phyloP scores from a whole-genome alignment of 2,329 filamentous ascomycete species.

The Alternaria brassicicola region DNA sequence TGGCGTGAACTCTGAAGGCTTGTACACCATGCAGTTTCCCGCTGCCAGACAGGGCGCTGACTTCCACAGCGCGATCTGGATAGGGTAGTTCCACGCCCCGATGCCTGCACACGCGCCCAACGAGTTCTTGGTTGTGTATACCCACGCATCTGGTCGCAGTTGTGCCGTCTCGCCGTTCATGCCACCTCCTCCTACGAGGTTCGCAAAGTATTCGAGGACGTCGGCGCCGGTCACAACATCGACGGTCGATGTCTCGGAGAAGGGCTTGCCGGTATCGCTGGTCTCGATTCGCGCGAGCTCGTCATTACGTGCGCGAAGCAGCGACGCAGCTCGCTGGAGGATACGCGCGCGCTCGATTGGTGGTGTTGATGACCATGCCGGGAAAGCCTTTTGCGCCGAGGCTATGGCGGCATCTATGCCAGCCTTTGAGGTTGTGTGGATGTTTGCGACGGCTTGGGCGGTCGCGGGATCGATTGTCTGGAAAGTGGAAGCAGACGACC shows the following conservation, averaged over 20 bases:
- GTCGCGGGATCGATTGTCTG: constrained; percentile 76
- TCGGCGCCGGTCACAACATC: constrained; percentile 84
- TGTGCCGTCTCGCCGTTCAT: constrained; percentile 80
- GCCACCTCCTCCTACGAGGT: constrained; percentile 76
- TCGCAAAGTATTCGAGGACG: constrained; percentile 85
- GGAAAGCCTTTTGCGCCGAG: constrained; percentile 74
- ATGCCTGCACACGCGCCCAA: constrained; percentile 86
- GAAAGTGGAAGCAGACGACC: constrained; percentile 68
- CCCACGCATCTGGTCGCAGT: constrained; percentile 76
- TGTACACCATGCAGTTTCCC: constrained; percentile 90
- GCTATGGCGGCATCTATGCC: constrained; percentile 75
- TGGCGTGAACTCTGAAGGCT: constrained; percentile 85
- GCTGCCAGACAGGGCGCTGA: constrained; percentile 83
- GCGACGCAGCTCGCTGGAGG: constrained; percentile 73
- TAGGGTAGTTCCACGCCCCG: constrained; percentile 90
- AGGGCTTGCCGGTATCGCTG: constrained; percentile 84
- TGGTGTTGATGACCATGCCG: constrained; percentile 76
- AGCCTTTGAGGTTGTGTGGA: constrained; percentile 70
- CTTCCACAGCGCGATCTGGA: constrained; percentile 91
- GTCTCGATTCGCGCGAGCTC: constrained; percentile 80
- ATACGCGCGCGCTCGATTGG: constrained; percentile 77
- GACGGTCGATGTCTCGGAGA: constrained; percentile 81
- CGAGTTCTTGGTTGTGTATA: constrained; percentile 81
- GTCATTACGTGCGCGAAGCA: constrained; percentile 79
- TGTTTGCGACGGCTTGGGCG: constrained; percentile 69